Percentiles rank a stretch among this genome's conserved stretches.
Evolutionary conservation across 257 asterid species (phyloP).

Genomic region (Leonotis leonurus): DNA sequence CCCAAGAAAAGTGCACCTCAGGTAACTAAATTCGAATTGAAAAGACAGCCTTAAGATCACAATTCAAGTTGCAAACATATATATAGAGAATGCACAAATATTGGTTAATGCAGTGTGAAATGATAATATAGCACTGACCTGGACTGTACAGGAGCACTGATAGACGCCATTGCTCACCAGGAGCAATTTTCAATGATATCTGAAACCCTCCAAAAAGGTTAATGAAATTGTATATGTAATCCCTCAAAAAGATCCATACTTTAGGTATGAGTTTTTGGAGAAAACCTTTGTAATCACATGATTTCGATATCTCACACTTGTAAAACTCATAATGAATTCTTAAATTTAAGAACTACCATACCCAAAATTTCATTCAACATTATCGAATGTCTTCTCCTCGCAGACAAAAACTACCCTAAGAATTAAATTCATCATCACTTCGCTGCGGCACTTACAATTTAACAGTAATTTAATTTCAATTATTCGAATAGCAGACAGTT

Average conservation of each 20-base stretch:
- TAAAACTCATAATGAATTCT: background rate
- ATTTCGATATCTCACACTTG: background rate
- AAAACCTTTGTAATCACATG: background rate
- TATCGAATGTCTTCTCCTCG: background rate
- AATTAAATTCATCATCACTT: background rate
- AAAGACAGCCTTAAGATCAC: conserved; percentile 6
- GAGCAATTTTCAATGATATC: conserved; percentile 12
- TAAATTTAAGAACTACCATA: background rate
- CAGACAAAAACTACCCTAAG: background rate
- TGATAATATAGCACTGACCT: conserved; percentile 20
- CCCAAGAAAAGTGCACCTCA: conserved; percentile 51
- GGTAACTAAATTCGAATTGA: conserved; percentile 27
- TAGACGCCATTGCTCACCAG: conserved; percentile 35
- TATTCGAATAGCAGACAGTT: background rate
- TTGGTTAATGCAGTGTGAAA: no score
- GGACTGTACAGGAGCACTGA: conserved; percentile 40
- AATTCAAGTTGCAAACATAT: background rate
- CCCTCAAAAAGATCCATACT: background rate
- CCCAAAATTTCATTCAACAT: no score
- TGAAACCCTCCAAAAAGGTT: no score
- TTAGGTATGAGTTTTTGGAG: no score
- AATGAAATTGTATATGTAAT: background rate
- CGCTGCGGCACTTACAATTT: background rate
- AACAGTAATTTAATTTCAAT: background rate
- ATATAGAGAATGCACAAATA: background rate